phyloP scores from a whole-genome alignment of 2,329 filamentous ascomycete species.

The Rutstroemia sp. region DNA sequence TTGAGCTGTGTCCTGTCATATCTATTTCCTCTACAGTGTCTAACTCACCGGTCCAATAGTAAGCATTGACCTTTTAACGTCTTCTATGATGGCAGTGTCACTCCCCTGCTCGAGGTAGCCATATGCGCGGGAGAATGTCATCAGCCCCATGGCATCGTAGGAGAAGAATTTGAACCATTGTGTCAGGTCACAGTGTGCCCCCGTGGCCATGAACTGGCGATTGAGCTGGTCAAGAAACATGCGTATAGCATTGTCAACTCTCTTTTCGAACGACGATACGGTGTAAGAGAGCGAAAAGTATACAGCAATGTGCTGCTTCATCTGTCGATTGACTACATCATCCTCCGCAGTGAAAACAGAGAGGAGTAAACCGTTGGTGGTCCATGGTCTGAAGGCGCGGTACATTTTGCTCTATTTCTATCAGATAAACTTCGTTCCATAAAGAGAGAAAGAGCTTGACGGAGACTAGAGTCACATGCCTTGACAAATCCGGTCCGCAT shows the following conservation, averaged over 20 bases:
- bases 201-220: not conserved
- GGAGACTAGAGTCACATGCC: not conserved
- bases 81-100: not conserved
- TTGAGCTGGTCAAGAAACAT: not conserved
- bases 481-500: not conserved
- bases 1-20: not conserved
- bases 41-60: no score
- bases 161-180: constrained; percentile 9
- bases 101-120: constrained; percentile 10
- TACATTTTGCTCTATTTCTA: no score
- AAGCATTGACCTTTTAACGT: no score
- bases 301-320: constrained; percentile 6
- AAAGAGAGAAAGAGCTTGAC: no score
- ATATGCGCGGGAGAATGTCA: constrained; percentile 11
- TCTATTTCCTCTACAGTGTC: no score
- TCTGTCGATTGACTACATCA: not conserved
- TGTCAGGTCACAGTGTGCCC: not conserved
- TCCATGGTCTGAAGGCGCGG: no score
- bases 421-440: no score
- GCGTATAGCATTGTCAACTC: constrained; percentile 31
- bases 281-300: constrained; percentile 12
- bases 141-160: constrained; percentile 12
- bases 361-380: not conserved
- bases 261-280: constrained; percentile 36
- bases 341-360: not conserved